A percentile compares a stretch with the other conserved stretches of the same genome.
These are phyloP conservation scores for Nakazawaea sp. DNA, from an alignment of 805 yeast genomes.

Conservation along the genomic window DNA sequence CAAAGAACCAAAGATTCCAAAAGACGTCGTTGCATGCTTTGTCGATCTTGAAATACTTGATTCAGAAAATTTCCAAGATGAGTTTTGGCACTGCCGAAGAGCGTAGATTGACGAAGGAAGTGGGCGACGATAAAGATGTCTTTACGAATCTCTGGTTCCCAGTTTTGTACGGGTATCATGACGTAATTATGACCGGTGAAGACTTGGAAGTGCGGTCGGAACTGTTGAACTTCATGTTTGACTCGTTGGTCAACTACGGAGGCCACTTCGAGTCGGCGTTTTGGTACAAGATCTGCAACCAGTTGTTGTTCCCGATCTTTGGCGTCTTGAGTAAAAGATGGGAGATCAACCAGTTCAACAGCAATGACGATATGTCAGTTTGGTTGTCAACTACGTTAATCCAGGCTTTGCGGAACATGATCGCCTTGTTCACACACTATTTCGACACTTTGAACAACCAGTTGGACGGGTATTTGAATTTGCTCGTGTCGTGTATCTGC, in stretches of 20 bases:
- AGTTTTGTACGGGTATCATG: conserved; percentile 75
- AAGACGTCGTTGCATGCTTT: conserved; percentile 75
- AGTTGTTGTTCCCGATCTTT: conserved; percentile 86
- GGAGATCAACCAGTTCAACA: conserved; percentile 59
- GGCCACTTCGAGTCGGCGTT: conserved; percentile 62
- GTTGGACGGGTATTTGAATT: conserved; percentile 71
- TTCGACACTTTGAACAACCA: conserved; percentile 69
- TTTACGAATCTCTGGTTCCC: conserved; percentile 77
- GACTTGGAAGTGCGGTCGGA: conserved; percentile 92
- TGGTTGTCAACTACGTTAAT: conserved; percentile 96
- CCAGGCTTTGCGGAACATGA: conserved; percentile 87
- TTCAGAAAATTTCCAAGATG: conserved; percentile 48
- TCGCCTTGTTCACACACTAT: conserved; percentile 75
- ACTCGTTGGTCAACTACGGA: conserved; percentile 74
- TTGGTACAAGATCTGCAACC: conserved; percentile 78
- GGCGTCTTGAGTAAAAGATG: conserved; percentile 70
- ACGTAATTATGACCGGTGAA: conserved; percentile 86
- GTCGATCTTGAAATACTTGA: conserved; percentile 59
- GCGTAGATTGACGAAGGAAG: conserved; percentile 12
- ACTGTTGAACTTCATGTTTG: conserved; percentile 79
- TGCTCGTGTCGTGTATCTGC: conserved; percentile 82
- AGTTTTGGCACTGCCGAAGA: conserved; percentile 21
- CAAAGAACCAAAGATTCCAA: conserved; percentile 80
- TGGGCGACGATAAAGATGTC: conserved; percentile 24
- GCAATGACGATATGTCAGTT: conserved; percentile 82